phyloP scores from a whole-genome alignment of 2,329 filamentous ascomycete species.

The Penicillium sp. region DNA sequence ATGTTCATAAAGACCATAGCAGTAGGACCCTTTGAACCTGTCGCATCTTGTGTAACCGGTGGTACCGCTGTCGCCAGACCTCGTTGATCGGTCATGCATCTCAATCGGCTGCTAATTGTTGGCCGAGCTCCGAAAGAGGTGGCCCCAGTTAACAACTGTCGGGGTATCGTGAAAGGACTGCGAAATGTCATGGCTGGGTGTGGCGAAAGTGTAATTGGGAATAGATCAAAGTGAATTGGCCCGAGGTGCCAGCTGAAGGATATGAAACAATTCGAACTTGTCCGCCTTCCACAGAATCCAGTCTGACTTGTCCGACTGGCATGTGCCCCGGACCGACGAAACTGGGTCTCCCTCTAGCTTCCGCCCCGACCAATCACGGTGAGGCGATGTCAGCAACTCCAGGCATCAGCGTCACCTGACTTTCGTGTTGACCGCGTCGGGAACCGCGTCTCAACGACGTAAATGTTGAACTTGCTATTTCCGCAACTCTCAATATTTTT shows the following conservation, averaged over 20 bases:
- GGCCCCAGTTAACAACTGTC: conserved; percentile 27
- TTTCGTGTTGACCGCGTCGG: conserved; percentile 29
- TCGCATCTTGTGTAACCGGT: conserved; percentile 74
- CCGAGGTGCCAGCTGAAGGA: not conserved
- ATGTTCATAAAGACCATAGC: conserved; percentile 99
- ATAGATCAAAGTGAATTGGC: not conserved
- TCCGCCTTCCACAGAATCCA: not conserved
- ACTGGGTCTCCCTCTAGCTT: not conserved
- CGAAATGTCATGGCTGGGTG: conserved; percentile 41
- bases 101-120: conserved; percentile 21
- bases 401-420: conserved; percentile 31
- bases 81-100: conserved; percentile 25
- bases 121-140: conserved; percentile 21
- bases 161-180: conserved; percentile 32
- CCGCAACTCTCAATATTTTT: not conserved
- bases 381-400: conserved; percentile 28
- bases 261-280: not conserved
- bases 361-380: conserved; percentile 29
- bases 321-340: conserved; percentile 7
- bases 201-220: not conserved
- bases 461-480: conserved; percentile 10
- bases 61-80: conserved; percentile 61
- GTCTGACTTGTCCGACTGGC: not conserved
- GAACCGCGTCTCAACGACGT: conserved; percentile 30
- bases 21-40: conserved; percentile 72